A percentile compares a stretch with the other conserved stretches of the same genome.
phyloP scores from a whole-genome alignment of 345 rosid species.

The Chamaenerion angustifolium region DNA sequence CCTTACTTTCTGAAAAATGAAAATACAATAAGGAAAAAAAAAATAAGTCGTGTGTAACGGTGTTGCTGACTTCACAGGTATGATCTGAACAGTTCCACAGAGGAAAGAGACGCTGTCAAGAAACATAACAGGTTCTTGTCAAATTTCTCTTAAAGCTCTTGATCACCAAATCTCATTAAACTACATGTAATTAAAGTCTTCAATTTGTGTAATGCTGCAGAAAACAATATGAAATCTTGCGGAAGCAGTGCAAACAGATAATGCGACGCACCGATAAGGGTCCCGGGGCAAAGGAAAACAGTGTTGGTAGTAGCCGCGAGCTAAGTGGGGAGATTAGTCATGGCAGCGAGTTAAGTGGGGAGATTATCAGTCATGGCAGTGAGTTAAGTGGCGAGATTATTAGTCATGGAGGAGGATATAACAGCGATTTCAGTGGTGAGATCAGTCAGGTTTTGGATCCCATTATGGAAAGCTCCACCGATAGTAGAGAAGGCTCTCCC shows the following conservation, averaged over 20 bases:
- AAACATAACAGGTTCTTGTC: conserved; percentile 42
- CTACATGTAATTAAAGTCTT: background rate
- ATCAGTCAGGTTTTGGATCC: conserved; percentile 13
- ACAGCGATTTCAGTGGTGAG: conserved; percentile 14
- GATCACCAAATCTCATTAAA: too few species aligned
- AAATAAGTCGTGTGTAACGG: too few species aligned
- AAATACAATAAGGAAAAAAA: too few species aligned
- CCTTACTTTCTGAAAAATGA: too few species aligned
- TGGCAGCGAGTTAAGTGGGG: too few species aligned
- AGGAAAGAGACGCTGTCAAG: conserved; percentile 43
- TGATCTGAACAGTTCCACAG: conserved; percentile 50
- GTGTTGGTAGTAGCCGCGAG: conserved; percentile 10
- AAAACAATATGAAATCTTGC: conserved; percentile 49
- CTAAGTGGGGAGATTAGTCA: background rate
- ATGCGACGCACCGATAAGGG: conserved; percentile 24
- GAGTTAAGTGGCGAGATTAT: too few species aligned
- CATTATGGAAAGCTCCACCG: conserved; percentile 8
- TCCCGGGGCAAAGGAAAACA: conserved; percentile 25
- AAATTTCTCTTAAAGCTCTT: too few species aligned
- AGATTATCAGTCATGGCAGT: background rate
- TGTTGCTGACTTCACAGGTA: conserved; percentile 29
- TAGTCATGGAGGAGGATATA: conserved; percentile 12
- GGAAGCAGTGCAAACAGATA: conserved; percentile 42
- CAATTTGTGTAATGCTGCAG: conserved; percentile 20
- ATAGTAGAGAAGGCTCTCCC: too few species aligned